Base-by-base conservation (phyloP, 2,329 filamentous ascomycete species). In the Corinectria fuckeliana region DNA sequence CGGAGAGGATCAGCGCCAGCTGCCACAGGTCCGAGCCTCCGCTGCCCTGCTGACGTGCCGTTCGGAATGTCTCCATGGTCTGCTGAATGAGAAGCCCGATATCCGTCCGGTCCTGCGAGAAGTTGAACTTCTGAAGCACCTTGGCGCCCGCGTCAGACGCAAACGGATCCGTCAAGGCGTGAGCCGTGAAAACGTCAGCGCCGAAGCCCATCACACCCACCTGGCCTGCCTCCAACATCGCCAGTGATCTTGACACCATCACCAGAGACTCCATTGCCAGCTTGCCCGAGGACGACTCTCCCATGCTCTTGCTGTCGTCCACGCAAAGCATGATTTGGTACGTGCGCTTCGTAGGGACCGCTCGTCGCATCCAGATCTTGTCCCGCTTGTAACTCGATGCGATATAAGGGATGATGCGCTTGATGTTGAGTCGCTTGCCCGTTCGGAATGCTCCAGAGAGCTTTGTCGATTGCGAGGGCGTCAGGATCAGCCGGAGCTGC, bases 311-410 rank as follows among this genome's bases (percentile, higher is more conserved):
- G 70, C 90, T 94, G 80, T 99, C 95, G 76, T 99, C 95, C 34
- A 99, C 92, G 36, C 95, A 96, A 49, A 99, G 89, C 80, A 99
- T 88, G 76, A 99, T 96, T 77, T 99, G 96, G 78, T 99, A 99
- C 57, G 89, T 90, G 38, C 96, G 90, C 78, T 98, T 98, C 34
- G 90, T 94, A 1, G 96, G 96, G 49, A 97, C 88, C 30, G 88
- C 90, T 56, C 96, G 88, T 13, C 96, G 91, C 90, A 99, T 96
- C 95, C 95, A 99, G 78, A 99, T 99, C 83, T 99, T 99, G 85
- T 99, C 95, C 61, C 95, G 91, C 82, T 97, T 98, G 84, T 97
- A 99, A 73, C 91, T 90, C 0, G 93, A 98, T 1, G 96, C 95
- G 69, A 99, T 98, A 79, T 99, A 99, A 0, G 96, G 95, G 71